Conservation (phyloP, 208 protist species). For the Leishmania major region DNA sequence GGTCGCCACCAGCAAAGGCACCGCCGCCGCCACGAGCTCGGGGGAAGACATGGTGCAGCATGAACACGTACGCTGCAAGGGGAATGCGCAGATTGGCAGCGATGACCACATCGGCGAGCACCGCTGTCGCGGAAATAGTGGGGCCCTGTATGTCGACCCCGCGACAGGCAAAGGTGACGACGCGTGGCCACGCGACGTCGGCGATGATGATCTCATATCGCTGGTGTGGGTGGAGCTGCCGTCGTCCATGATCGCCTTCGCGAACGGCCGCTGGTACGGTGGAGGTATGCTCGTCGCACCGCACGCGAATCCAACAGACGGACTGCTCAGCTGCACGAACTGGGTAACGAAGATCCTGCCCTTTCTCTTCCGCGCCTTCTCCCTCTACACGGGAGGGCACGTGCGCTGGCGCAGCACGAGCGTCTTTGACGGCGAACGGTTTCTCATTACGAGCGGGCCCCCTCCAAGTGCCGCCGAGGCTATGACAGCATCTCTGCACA, state of each 20-base stretch:
- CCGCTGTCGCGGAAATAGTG: background rate
- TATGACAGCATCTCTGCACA: background rate
- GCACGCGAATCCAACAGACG: conserved; percentile 77
- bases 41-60: background rate
- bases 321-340: conserved; percentile 70
- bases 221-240: conserved; percentile 61
- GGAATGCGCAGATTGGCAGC: background rate
- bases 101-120: background rate
- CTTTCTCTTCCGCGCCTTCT: conserved; percentile 50
- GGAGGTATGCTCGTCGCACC: conserved; percentile 79
- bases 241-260: conserved; percentile 80
- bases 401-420: conserved; percentile 65
- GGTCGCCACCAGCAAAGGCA: background rate
- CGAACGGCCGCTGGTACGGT: conserved; percentile 83
- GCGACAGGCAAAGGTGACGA: background rate
- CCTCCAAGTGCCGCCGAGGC: background rate
- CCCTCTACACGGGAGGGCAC: conserved; percentile 78
- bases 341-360: conserved; percentile 59
- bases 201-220: conserved; percentile 6
- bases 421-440: conserved; percentile 67
- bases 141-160: background rate
- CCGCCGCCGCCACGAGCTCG: background rate
- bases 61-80: too few species aligned
- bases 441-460: conserved; percentile 38
- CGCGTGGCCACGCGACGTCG: background rate